phyloP scores from a whole-genome alignment of 257 asterid species.

The Gardenia jasminoides region DNA sequence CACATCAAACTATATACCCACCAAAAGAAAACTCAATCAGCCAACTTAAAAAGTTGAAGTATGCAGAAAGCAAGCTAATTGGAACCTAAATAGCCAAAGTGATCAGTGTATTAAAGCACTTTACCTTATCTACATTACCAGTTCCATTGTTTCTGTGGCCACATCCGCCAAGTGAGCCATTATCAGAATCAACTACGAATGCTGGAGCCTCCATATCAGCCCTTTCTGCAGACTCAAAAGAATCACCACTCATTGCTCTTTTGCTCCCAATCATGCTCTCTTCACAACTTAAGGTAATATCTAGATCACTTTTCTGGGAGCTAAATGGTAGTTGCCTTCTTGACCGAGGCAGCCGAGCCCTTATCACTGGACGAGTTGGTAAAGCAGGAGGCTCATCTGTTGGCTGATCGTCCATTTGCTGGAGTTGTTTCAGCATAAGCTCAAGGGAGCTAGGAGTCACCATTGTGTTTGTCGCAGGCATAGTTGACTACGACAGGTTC shows the following conservation, averaged over 20 bases:
- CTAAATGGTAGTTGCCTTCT: constrained; percentile 34
- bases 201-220: neutral
- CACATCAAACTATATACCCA: neutral
- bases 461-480: constrained; percentile 37
- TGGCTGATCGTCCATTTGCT: constrained; percentile 43
- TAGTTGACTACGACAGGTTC: constrained; percentile 25
- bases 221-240: constrained; percentile 8
- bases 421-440: constrained; percentile 66
- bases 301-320: constrained; percentile 8
- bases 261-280: constrained; percentile 1
- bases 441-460: constrained; percentile 63
- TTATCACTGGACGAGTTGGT: constrained; percentile 62
- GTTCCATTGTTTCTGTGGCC: neutral
- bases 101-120: neutral
- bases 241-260: constrained; percentile 3
- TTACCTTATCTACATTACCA: constrained; percentile 12
- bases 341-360: constrained; percentile 61
- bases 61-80: neutral
- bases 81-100: neutral
- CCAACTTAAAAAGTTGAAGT: neutral
- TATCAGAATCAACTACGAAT: neutral
- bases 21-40: neutral
- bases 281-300: neutral
- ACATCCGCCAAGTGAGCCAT: constrained; percentile 3
- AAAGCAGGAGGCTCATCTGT: constrained; percentile 50